Conservation (phyloP, 2,329 filamentous ascomycete species). For the Colletotrichum limetticola region DNA sequence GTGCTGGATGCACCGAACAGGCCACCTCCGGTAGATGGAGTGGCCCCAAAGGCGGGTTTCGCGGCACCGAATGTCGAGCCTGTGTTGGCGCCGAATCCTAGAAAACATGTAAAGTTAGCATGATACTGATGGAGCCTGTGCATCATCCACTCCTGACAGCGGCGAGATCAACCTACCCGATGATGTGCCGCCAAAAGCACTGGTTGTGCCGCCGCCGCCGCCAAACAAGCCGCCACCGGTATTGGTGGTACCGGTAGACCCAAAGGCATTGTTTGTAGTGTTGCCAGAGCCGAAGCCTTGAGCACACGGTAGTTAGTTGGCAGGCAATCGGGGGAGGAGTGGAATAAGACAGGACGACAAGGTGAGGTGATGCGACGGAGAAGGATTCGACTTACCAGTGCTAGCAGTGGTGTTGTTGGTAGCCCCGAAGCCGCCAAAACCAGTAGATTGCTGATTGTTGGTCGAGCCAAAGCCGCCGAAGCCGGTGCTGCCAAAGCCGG, state of each 20-base stretch:
- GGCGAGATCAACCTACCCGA: slow-evolving; percentile 17
- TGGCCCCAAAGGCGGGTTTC: slow-evolving; percentile 38
- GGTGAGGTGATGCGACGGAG: neutral
- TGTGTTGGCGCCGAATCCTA: slow-evolving; percentile 49
- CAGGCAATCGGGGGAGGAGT: slow-evolving; percentile 22
- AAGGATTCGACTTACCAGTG: slow-evolving; percentile 60
- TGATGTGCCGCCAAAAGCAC: slow-evolving; percentile 27
- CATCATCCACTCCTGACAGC: neutral
- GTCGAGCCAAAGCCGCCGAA: slow-evolving; percentile 68
- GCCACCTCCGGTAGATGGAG: slow-evolving; percentile 49
- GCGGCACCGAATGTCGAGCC: slow-evolving; percentile 49
- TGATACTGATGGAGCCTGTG: neutral
- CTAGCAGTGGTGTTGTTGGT: slow-evolving; percentile 48
- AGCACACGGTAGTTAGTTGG: slow-evolving; percentile 23
- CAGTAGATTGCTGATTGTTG: slow-evolving; percentile 55
- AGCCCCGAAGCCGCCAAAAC: slow-evolving; percentile 69
- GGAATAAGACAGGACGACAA: neutral
- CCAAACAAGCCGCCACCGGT: slow-evolving; percentile 47
- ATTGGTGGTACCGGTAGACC: slow-evolving; percentile 44
- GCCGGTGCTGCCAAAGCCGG: slow-evolving; percentile 62
- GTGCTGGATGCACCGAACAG: slow-evolving; percentile 57
- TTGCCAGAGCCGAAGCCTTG: slow-evolving; percentile 52
- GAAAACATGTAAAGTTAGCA: neutral
- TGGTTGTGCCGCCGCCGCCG: slow-evolving; percentile 12
- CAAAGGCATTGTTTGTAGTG: slow-evolving; percentile 56